These are phyloP conservation scores for Medicago truncatula DNA, from an alignment of 306 rosid species.

Conservation along the genomic window DNA sequence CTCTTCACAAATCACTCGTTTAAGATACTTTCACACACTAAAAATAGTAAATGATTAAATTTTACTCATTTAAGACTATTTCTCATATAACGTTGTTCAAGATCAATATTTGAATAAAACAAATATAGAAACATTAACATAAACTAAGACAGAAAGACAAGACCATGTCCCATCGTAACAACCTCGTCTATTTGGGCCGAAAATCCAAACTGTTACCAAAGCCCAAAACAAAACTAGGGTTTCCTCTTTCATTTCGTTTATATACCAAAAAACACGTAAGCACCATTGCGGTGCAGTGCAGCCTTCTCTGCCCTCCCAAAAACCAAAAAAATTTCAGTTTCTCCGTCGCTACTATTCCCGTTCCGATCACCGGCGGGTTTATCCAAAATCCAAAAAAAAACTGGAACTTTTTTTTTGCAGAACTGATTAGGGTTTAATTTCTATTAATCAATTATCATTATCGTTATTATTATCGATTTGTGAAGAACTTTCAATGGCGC, in stretches of 20 bases:
- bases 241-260: slow-evolving; percentile 31
- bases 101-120: background rate
- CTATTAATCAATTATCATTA: background rate
- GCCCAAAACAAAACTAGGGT: slow-evolving; percentile 55
- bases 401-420: background rate
- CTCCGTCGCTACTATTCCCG: slow-evolving; percentile 18
- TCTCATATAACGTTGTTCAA: background rate
- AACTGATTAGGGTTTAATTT: slow-evolving; percentile 41
- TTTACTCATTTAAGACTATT: background rate
- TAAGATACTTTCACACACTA: no score
- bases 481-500: slow-evolving; percentile 58
- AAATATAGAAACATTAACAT: background rate
- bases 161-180: background rate
- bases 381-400: slow-evolving; percentile 45
- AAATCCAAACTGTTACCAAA: slow-evolving; percentile 3
- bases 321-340: slow-evolving; percentile 37
- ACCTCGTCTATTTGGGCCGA: background rate
- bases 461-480: background rate
- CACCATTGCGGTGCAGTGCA: slow-evolving; percentile 58
- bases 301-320: slow-evolving; percentile 68
- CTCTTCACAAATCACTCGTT: no score
- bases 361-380: slow-evolving; percentile 56
- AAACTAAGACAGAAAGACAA: background rate
- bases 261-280: slow-evolving; percentile 42
- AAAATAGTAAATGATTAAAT: background rate